Percentiles rank a stretch among this genome's conserved stretches.
These are phyloP conservation scores for Aspergillus asperescens DNA, from an alignment of 495 filamentous ascomycete genomes.

Conservation along the genomic window DNA sequence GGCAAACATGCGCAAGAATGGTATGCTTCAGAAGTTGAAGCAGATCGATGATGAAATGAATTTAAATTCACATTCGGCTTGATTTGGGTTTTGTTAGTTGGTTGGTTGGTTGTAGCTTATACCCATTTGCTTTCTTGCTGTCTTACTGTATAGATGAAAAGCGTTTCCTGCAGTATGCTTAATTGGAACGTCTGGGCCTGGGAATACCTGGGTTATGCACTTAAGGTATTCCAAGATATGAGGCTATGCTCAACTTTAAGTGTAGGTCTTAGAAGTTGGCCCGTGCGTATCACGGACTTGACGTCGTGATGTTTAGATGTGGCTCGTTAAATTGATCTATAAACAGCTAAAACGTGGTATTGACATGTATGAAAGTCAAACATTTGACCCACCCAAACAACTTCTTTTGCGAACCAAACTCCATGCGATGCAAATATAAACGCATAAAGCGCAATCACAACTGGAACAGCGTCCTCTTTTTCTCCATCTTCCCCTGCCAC, in stretches of 20 bases:
- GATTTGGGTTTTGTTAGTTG: not conserved
- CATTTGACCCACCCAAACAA: not conserved
- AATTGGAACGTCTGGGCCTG: not conserved
- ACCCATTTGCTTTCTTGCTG: not conserved
- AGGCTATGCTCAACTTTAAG: no score
- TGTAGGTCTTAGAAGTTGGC: no score
- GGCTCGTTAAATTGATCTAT: not conserved
- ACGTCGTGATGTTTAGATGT: not conserved
- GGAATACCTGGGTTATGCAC: not conserved
- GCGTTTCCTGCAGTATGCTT: no score
- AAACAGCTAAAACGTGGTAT: slow-evolving; percentile 6
- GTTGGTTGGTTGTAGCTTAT: slow-evolving; percentile 1
- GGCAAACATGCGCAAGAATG: slow-evolving; percentile 18
- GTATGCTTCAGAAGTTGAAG: slow-evolving; percentile 21
- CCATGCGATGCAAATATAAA: slow-evolving; percentile 12
- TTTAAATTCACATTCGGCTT: not conserved
- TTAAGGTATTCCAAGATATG: not conserved
- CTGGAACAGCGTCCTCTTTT: slow-evolving; percentile 86
- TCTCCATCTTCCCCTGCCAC: slow-evolving; percentile 93
- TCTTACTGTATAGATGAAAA: slow-evolving; percentile 3
- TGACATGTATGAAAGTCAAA: not conserved
- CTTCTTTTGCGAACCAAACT: slow-evolving; percentile 9
- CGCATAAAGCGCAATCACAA: slow-evolving; percentile 45
- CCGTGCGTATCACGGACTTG: no score
- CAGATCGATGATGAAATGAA: slow-evolving; percentile 10